Base-by-base conservation (phyloP, 805 yeast genomes). In the Naumovozyma castellii region DNA sequence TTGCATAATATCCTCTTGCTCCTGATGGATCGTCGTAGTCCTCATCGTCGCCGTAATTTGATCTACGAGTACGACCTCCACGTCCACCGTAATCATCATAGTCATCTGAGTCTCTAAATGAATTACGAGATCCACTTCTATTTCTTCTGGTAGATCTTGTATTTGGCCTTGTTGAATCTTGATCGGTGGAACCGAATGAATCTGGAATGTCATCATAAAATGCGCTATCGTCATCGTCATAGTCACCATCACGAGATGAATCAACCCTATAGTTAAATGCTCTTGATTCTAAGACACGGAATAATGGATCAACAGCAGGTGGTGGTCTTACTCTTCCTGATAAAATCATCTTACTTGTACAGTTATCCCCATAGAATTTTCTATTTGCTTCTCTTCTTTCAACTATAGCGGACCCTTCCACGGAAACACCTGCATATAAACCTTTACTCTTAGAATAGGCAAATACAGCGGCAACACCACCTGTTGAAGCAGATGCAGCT, bases 321-420 rank as follows among this genome's bases (percentile, higher is more conserved):
- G 97, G 97, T 3, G 95, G 76, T 36, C 86, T 90, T n/a, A 90
- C 84, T 48, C 82, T 74, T 31, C 98, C 98, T 5, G 80, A 66
- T 39, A 90, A 70, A 54, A 90, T 84, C 57, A 72, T 71, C 61
- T 84, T 76, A n/a, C 97, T 94, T 43, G 92, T 87, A 60, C 95
- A 83, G 48, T 73, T 77, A 50, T 71, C 73, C 30, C 98, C 97
- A 58, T 90, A 90, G 57, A 90, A 90, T 65, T 90, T 90, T 56
- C 95, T 73, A 64, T 90, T 90, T 19, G 97, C 95, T 54, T 92
- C 97, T 65, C 97, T 76, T 68, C 98, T 82, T 65, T 92, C 98
- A n/a, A 92, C 72, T 43, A 92, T 76, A 13, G 90, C 95, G 1
- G 97, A 87, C 22, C 98, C 98, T 66, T 90, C 98, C 38, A 90